Conservation (phyloP, 2,329 filamentous ascomycete genomes). For the Pseudogymnoascus sp. region DNA sequence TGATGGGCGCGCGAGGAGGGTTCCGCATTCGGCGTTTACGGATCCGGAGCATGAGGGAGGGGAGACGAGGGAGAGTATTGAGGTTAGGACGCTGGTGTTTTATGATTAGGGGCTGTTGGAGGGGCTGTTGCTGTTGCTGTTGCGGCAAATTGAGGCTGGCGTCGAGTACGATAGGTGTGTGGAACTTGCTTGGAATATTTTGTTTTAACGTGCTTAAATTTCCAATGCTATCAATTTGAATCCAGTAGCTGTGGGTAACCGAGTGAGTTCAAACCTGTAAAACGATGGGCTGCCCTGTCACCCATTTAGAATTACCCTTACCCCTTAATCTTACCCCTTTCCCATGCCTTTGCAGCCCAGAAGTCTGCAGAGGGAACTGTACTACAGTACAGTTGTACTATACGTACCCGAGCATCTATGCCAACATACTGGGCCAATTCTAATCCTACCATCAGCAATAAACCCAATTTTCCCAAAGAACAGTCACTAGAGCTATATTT, state of each 20-base stretch:
- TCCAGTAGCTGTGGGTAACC: not conserved
- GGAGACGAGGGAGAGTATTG: slow-evolving; percentile 44
- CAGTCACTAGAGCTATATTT: too few relatives aligned
- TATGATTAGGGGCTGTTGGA: slow-evolving; percentile 20
- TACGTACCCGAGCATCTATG: too few relatives aligned
- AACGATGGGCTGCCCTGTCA: too few relatives aligned
- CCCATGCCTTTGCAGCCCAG: too few relatives aligned
- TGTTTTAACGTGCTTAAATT: not conserved
- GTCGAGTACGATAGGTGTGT: not conserved
- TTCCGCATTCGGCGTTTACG: slow-evolving; percentile 48
- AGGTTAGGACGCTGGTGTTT: slow-evolving; percentile 46
- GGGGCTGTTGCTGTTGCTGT: not conserved
- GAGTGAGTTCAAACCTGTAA: not conserved
- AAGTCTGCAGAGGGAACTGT: too few relatives aligned
- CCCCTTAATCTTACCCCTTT: not conserved
- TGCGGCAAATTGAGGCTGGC: not conserved
- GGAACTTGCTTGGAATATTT: not conserved
- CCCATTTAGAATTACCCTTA: too few relatives aligned
- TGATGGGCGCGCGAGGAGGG: slow-evolving; percentile 42
- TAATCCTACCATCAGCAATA: too few relatives aligned
- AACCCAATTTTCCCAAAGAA: too few relatives aligned
- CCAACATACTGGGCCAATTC: too few relatives aligned
- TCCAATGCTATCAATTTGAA: not conserved
- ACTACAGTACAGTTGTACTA: too few relatives aligned
- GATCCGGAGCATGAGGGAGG: slow-evolving; percentile 36